Evolutionary conservation across 2,329 filamentous ascomycete species (phyloP).

Genomic region (Spiromastix sp.): DNA sequence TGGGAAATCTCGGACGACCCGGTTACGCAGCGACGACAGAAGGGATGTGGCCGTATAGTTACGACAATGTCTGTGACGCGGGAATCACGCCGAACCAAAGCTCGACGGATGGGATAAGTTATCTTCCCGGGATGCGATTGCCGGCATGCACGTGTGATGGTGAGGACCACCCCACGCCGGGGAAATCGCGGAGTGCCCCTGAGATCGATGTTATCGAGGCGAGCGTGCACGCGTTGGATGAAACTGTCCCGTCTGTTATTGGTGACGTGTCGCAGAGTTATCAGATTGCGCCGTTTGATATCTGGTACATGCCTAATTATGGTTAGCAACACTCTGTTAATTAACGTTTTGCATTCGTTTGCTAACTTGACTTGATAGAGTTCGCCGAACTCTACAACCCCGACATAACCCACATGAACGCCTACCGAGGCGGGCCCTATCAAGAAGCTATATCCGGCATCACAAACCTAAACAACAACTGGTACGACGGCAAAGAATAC

Average conservation of each 20-base stretch:
- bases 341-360: background rate
- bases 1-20: constrained; percentile 62
- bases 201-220: constrained; percentile 66
- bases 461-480: constrained; percentile 53
- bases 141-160: constrained; percentile 57
- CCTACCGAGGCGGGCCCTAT: constrained; percentile 50
- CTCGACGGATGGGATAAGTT: constrained; percentile 54
- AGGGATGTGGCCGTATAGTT: constrained; percentile 65
- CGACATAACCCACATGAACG: constrained; percentile 46
- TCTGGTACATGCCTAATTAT: constrained; percentile 57
- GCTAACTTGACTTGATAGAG: constrained; percentile 27
- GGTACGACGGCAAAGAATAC: constrained; percentile 56
- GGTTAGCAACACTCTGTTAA: constrained; percentile 20
- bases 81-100: constrained; percentile 66
- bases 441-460: constrained; percentile 55
- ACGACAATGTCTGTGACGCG: constrained; percentile 56
- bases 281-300: constrained; percentile 60
- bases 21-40: constrained; percentile 61
- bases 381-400: constrained; percentile 57
- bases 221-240: constrained; percentile 45
- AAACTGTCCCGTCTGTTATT: constrained; percentile 38
- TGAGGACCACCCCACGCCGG: constrained; percentile 55
- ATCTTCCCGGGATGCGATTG: constrained; percentile 58
- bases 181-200: constrained; percentile 55
- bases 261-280: constrained; percentile 57